Evolutionary conservation across 2,329 filamentous ascomycete genomes (phyloP).

Genomic region (Diplodia mutila): DNA sequence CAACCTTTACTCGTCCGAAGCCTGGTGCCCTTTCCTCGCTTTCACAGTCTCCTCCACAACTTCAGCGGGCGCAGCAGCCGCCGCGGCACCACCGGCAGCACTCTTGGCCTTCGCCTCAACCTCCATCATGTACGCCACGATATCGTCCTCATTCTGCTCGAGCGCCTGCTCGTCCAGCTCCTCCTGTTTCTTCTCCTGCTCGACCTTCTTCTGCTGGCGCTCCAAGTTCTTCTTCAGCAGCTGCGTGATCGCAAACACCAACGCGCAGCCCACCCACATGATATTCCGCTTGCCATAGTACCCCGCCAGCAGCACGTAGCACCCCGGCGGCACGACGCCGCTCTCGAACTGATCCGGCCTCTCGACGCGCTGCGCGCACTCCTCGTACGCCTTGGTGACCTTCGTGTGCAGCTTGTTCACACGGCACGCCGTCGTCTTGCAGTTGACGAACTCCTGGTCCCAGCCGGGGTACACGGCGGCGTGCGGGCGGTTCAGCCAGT

Average conservation of each 20-base stretch:
- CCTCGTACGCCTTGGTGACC: slow-evolving; percentile 15
- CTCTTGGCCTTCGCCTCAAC: slow-evolving; percentile 15
- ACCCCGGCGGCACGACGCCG: slow-evolving; percentile 8
- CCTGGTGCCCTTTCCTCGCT: slow-evolving; percentile 3
- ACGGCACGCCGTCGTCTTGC: slow-evolving; percentile 25
- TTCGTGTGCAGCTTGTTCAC: slow-evolving; percentile 25
- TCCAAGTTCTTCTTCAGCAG: slow-evolving; percentile 9
- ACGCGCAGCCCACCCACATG: slow-evolving; percentile 12
- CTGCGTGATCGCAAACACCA: not conserved
- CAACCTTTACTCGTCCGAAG: slow-evolving; percentile 4
- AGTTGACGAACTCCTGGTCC: slow-evolving; percentile 20
- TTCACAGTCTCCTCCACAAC: not conserved
- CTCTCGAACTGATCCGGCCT: slow-evolving; percentile 8
- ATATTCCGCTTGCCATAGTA: slow-evolving; percentile 21
- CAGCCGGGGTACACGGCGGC: slow-evolving; percentile 18
- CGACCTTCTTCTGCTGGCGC: slow-evolving; percentile 23
- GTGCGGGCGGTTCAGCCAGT: slow-evolving; percentile 18
- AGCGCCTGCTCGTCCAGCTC: slow-evolving; percentile 26
- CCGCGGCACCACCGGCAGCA: not conserved
- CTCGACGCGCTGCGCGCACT: slow-evolving; percentile 12
- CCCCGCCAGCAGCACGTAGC: slow-evolving; percentile 2
- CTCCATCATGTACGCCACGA: slow-evolving; percentile 17
- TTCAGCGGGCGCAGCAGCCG: no score
- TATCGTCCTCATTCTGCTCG: slow-evolving; percentile 21
- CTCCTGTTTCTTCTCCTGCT: slow-evolving; percentile 23